These are phyloP conservation scores for Rhizophora mangle DNA, from an alignment of 345 rosid species.

Conservation along the genomic window DNA sequence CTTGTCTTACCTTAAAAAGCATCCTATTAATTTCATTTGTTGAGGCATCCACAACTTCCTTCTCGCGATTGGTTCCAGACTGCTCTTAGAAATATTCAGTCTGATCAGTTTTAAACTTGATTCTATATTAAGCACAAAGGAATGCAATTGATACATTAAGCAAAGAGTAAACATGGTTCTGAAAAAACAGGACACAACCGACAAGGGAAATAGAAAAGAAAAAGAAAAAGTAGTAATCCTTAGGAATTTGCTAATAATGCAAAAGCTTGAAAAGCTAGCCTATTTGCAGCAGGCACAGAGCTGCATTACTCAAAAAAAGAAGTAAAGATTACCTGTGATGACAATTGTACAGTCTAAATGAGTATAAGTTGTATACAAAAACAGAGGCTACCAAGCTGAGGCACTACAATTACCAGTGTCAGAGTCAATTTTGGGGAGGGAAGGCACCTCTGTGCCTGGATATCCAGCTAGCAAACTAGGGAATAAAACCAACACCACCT, in stretches of 20 bases:
- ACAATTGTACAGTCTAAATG: too few relatives aligned
- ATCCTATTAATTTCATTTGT: slow-evolving; percentile 77
- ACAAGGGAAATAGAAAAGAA: background rate
- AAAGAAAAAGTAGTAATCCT: background rate
- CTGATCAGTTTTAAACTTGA: slow-evolving; percentile 18
- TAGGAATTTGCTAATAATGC: background rate
- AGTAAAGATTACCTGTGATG: too few relatives aligned
- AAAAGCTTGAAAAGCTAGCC: too few relatives aligned
- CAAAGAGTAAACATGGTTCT: background rate
- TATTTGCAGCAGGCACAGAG: too few relatives aligned
- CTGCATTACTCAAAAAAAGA: too few relatives aligned
- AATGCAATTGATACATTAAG: background rate
- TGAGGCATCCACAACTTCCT: slow-evolving; percentile 58
- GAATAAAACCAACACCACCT: too few relatives aligned
- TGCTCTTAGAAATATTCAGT: slow-evolving; percentile 32
- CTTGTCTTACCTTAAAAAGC: slow-evolving; percentile 63
- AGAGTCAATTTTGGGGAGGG: too few relatives aligned
- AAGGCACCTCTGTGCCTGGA: too few relatives aligned
- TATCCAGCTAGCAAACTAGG: too few relatives aligned
- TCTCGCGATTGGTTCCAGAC: slow-evolving; percentile 82
- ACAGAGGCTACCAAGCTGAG: too few relatives aligned
- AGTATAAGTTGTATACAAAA: too few relatives aligned
- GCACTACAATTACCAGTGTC: too few relatives aligned
- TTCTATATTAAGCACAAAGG: background rate
- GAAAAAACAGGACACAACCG: background rate